Evolutionary conservation across 2,329 filamentous ascomycete genomes (phyloP).

Genomic region (Hymenoscyphus infarciens): DNA sequence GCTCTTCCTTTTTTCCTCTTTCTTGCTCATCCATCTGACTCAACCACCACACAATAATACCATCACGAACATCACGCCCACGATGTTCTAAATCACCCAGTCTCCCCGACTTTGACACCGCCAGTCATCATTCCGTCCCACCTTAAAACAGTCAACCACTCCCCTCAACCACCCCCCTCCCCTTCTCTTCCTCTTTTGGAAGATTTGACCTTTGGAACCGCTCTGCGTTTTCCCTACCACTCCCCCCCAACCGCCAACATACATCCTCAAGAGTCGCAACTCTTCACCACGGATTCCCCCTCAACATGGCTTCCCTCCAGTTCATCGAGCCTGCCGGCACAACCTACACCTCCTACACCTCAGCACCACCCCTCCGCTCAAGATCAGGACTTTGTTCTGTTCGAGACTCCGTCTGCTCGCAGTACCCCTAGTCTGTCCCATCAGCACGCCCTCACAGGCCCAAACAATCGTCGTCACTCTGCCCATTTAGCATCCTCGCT

Average conservation of each 20-base stretch:
- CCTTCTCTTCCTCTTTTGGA: slow-evolving; percentile 51
- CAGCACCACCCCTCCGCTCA: slow-evolving; percentile 39
- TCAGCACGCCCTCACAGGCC: slow-evolving; percentile 37
- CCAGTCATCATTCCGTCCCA: slow-evolving; percentile 53
- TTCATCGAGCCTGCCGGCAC: slow-evolving; percentile 60
- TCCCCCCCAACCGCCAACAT: slow-evolving; percentile 52
- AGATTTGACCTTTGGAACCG: slow-evolving; percentile 65
- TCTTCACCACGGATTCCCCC: slow-evolving; percentile 76
- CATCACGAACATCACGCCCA: slow-evolving; percentile 39
- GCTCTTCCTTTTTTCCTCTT: slow-evolving; percentile 33
- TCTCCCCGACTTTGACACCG: slow-evolving; percentile 35
- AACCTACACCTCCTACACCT: slow-evolving; percentile 56
- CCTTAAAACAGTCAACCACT: slow-evolving; percentile 41
- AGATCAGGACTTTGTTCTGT: slow-evolving; percentile 70
- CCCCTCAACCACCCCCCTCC: slow-evolving; percentile 45
- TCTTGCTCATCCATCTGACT: slow-evolving; percentile 38
- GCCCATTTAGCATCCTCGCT: slow-evolving; percentile 49
- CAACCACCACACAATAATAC: slow-evolving; percentile 36
- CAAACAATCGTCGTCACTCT: slow-evolving; percentile 47
- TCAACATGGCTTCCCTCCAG: slow-evolving; percentile 78
- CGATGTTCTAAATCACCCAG: slow-evolving; percentile 56
- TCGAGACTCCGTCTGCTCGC: slow-evolving; percentile 34
- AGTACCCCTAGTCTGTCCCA: slow-evolving; percentile 36
- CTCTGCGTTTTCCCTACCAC: slow-evolving; percentile 56
- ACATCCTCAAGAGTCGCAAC: slow-evolving; percentile 62